Evolutionary conservation across 306 rosid species (phyloP), one percentile per base, ranked within the genome.

Genomic region (Quercus glauca): DNA sequence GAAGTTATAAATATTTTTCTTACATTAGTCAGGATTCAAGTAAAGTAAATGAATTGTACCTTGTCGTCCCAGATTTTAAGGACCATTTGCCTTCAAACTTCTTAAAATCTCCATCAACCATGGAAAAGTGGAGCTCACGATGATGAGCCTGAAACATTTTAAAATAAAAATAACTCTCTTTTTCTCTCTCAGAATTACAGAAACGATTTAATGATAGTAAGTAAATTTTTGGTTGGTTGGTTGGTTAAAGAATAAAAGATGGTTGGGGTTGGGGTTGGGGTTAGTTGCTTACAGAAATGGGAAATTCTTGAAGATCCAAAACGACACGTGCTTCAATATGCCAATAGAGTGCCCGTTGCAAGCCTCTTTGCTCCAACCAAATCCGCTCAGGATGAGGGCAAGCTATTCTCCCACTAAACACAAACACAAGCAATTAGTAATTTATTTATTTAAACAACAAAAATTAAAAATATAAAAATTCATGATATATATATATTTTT

Each of bases 71-170:
- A 76, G 93, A 91, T 83, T 91, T 91, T 60, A 92, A 82, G 12
- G 88, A 89, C 99, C 99, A 95, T 89, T 92, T 92, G 55, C 99
- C 99, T 70, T 95, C 98, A 84, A 91, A 95, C 87, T 92, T 93
- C 83, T 92, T 95, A 61, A 90, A 95, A 84, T 95, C 99, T 71
- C 99, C 98, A 82, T 95, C 99, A 77, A 95, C 99, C 99, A 95
- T 92, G 74, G 94, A 95, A 83, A 95, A 95, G 74, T 69, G 93
- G 69, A 95, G 99, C 77, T 92, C 95, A 73, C 95, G 95, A 77
- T 88, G 87, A 83, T 83, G 86, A 81, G 70, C 92, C 99, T 95
- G 82, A 74, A 85, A 73, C 88, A 81, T 82, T 8, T 25, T 64
- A 20, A 11, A 43, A 43, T 37, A 41, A 7, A 41, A 41, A 41